Evolutionary conservation across 805 yeast genomes (phyloP), one percentile per base, ranked within the genome.

Genomic region (Saccharomycopsis capsularis): DNA sequence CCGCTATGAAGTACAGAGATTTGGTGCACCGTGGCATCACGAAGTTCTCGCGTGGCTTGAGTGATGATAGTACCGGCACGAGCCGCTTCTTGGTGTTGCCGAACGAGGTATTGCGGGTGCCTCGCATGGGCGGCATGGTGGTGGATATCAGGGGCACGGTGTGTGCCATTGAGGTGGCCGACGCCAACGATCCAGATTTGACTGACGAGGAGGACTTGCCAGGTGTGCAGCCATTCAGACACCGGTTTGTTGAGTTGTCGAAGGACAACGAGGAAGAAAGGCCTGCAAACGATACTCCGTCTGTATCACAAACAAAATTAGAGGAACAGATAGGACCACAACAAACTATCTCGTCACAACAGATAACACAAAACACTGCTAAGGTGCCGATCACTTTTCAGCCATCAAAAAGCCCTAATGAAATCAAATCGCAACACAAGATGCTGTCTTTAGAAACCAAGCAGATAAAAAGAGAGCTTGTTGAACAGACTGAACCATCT

Each of bases 71-170:
- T 15, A 35, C 35, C 18, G 49, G 44, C 11, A 39, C 24, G 7
- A 55, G 53, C 24, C 46, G 36, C 24, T 47, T 52, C 15, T 23
- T 52, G 22, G 49, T 52, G 3, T 46, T 52, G 16, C 44, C 42
- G 38, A 66, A 65, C 50, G 83, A 78, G 60, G 62, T 68, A 1
- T 67, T 76, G 21, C 60, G 63, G 11, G 60, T 78, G 57, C 82
- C 81, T 1, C 59, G 69, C 42, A 63, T 74, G 37, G 59, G 65
- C 48, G 75, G 75, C 44, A 62, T 77, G 7, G 61, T 78, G 43
- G 57, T 78, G 51, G 81, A 78, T 58, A 65, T 78, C 41, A 70
- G 78, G 48, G 73, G 73, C 23, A 40, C 46, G 70, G 72, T 47
- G 43, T 67, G 46, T 6, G 69, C 66, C 21, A 73, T 69, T 18